Base-by-base conservation (phyloP, 75 land plant genomes). In the Picea glauca region DNA sequence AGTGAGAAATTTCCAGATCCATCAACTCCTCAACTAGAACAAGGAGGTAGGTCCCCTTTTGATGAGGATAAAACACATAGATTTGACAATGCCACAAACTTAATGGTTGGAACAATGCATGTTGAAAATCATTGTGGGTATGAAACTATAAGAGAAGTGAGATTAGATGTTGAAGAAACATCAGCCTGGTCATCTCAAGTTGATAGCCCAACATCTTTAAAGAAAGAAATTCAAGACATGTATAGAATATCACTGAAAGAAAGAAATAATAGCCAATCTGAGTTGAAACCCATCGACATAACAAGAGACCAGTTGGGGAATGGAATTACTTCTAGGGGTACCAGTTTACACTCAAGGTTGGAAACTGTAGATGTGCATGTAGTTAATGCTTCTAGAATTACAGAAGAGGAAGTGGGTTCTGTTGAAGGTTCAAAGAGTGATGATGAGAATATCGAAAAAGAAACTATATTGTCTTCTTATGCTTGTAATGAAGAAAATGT, bases 21-120 rank as follows among this genome's bases (percentile, higher is more conserved):
- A 72, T 85, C 92, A 59, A 91, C 90, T 23, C 89, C 92, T 20
- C 92, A 88, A 43, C 30, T 83, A 38, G 81, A 85, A 70, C 87
- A 87, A 18, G 81, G 81, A 54, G 85, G 70, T 23, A 76, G 85
- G 59, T 66, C 63, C 60, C 12, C 59, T 58, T 58, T 77, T 0
- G 80, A 79, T 68, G 80, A 83, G 5, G 79, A 86, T 61, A 82
- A 80, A 70, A 63, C 84, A 13, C 75, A 76, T 62, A 80, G 80
- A 66, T 84, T 83, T 66, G 63, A 79, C 72, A 31, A 58, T 46
- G 20, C 70, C 13, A 78, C 79, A 67, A 67, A 67, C 38, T 14
- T 67, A 33, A 38, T 15, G 3, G 14, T 18, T 67, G 18, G 38
- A 67, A 17, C 35, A 23, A 80, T 76, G 61, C 65, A 77, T 35